Conservation (phyloP, 2,329 filamentous ascomycete genomes). For the Periconia sp. region DNA sequence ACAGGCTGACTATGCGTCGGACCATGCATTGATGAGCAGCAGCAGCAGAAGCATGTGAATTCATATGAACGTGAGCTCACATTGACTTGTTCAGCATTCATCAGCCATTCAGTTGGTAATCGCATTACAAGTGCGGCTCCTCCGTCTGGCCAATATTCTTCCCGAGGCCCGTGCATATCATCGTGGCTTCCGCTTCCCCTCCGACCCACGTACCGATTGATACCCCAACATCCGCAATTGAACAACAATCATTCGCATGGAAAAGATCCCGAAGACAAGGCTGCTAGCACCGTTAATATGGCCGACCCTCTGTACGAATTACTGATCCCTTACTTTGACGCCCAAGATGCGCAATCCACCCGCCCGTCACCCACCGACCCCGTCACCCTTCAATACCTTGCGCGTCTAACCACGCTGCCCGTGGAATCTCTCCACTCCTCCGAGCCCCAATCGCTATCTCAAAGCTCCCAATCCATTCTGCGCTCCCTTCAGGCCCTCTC, state of each 20-base stretch:
- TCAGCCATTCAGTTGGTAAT: too few species aligned
- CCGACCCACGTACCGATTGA: too few species aligned
- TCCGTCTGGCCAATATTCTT: too few species aligned
- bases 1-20: too few species aligned
- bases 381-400: constrained; percentile 70
- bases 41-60: constrained; percentile 9
- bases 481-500: constrained; percentile 85
- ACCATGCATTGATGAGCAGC: background rate
- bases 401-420: constrained; percentile 74
- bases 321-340: constrained; percentile 63
- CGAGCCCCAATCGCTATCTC: constrained; percentile 78
- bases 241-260: too few species aligned
- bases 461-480: constrained; percentile 77
- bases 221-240: too few species aligned
- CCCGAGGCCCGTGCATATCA: too few species aligned
- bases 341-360: constrained; percentile 35
- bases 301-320: constrained; percentile 74
- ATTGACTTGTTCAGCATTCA: too few species aligned
- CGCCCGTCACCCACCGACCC: constrained; percentile 51
- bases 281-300: constrained; percentile 24
- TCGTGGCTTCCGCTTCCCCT: too few species aligned
- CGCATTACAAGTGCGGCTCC: too few species aligned
- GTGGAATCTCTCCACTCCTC: constrained; percentile 70
- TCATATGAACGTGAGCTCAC: background rate
- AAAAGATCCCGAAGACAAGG: too few species aligned